Conservation (phyloP, 2,329 filamentous ascomycete genomes). For the Plectosphaerella cucumerina region DNA sequence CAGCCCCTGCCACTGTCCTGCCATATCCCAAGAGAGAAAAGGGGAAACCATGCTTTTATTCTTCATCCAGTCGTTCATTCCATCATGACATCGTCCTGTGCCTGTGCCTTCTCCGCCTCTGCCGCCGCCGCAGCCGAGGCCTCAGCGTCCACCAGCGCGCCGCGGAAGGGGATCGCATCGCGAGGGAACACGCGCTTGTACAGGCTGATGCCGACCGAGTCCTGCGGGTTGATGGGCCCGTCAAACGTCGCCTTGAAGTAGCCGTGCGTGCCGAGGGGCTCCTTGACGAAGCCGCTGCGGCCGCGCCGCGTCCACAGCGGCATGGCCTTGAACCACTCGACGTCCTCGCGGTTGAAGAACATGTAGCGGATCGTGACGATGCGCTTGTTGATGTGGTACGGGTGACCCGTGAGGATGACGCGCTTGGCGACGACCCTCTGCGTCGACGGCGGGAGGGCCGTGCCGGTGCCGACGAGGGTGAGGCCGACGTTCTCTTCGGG, state of each 20-base stretch:
- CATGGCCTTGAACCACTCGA: slow-evolving; percentile 95
- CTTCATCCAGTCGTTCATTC: slow-evolving; percentile 23
- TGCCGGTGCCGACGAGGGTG: slow-evolving; percentile 80
- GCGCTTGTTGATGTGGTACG: slow-evolving; percentile 98
- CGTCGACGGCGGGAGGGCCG: slow-evolving; percentile 72
- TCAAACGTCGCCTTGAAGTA: slow-evolving; percentile 99
- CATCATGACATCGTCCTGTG: slow-evolving; percentile 33
- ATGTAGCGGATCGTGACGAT: slow-evolving; percentile 97
- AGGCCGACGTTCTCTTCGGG: slow-evolving; percentile 47
- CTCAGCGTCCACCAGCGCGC: slow-evolving; percentile 34
- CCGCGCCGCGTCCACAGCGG: slow-evolving; percentile 92
- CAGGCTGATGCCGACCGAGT: slow-evolving; percentile 84
- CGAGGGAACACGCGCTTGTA: slow-evolving; percentile 86
- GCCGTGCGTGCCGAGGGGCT: slow-evolving; percentile 92
- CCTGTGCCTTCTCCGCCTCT: not conserved
- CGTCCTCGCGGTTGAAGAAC: slow-evolving; percentile 97
- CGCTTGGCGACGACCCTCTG: slow-evolving; percentile 87
- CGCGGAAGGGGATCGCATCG: slow-evolving; percentile 47
- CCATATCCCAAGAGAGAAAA: not conserved
- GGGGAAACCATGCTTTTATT: not conserved
- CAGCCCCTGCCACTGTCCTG: not conserved
- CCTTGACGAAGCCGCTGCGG: slow-evolving; percentile 87
- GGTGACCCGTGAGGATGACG: slow-evolving; percentile 89
- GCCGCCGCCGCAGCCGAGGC: slow-evolving; percentile 10
- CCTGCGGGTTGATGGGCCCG: slow-evolving; percentile 90